These are phyloP conservation scores for Aspergillus homomorphus DNA, from an alignment of 495 filamentous ascomycete species.

Conservation along the genomic window DNA sequence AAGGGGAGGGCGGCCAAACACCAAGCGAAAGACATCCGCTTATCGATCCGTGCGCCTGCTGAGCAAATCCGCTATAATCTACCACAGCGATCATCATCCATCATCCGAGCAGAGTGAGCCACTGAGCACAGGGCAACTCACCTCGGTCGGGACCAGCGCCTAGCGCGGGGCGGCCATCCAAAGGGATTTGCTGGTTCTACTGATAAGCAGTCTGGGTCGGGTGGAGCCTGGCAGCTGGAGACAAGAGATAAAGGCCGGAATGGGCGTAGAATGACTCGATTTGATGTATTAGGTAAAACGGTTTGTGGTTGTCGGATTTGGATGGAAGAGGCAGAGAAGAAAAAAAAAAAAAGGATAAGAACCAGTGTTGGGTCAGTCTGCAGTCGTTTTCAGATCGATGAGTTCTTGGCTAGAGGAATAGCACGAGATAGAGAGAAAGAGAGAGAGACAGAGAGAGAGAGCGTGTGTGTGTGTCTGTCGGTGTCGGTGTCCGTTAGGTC, in stretches of 20 bases:
- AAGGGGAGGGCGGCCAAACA: background rate
- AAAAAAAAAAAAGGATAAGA: conserved; percentile 3
- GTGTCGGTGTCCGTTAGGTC: background rate
- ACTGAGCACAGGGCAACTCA: conserved; percentile 4
- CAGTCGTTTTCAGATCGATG: background rate
- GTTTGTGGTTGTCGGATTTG: background rate
- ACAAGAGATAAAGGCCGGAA: conserved; percentile 22
- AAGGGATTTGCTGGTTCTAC: conserved; percentile 9
- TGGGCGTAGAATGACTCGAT: conserved; percentile 2
- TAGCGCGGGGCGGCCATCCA: conserved; percentile 26
- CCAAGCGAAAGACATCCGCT: background rate
- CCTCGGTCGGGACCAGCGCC: conserved; percentile 20
- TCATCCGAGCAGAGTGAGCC: background rate
- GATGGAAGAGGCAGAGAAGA: background rate
- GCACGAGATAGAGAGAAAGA: background rate
- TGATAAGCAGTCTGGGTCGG: conserved; percentile 21
- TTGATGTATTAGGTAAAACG: conserved; percentile 17
- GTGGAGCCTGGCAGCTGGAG: conserved; percentile 7
- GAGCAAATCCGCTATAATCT: background rate
- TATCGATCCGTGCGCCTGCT: conserved; percentile 2
- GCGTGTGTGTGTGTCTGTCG: background rate
- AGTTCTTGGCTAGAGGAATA: background rate
- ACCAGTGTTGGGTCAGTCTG: conserved; percentile 2
- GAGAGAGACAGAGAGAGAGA: too few relatives aligned
- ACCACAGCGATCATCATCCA: background rate